Conservation (phyloP, 176 grass and related monocot species). For the Carex littledalei region DNA sequence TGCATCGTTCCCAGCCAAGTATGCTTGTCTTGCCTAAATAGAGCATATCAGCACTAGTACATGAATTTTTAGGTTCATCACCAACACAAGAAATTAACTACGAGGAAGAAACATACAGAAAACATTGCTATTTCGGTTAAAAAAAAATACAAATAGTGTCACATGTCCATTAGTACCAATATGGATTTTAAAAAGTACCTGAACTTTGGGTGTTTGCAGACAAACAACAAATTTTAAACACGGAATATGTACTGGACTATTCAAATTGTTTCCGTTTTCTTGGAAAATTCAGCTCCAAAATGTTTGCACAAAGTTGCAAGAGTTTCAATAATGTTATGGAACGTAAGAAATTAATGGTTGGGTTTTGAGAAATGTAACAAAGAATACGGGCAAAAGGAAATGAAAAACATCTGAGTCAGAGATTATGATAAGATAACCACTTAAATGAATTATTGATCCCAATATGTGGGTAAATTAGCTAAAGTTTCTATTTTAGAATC, state of each 20-base stretch:
- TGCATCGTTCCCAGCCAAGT: conserved; percentile 50
- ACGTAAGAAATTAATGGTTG: background rate
- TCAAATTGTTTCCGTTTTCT: background rate
- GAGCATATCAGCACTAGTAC: background rate
- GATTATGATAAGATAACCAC: background rate
- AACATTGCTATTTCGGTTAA: background rate
- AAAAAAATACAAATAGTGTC: background rate
- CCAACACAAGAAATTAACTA: background rate
- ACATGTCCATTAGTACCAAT: background rate
- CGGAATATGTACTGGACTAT: background rate
- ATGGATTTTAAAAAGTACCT: background rate
- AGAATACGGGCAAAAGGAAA: background rate
- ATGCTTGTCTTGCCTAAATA: conserved; percentile 60
- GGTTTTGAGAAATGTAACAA: background rate
- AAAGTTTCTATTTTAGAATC: background rate
- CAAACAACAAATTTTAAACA: background rate
- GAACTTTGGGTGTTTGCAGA: background rate
- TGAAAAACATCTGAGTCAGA: background rate
- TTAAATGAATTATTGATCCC: background rate
- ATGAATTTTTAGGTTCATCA: background rate
- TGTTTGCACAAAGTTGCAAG: background rate
- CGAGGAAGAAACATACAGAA: background rate
- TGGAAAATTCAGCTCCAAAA: background rate
- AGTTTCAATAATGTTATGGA: background rate
- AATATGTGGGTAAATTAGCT: background rate